Conservation (phyloP, 1,284 basidiomycete genomes). For the Polyporus tsugae region DNA sequence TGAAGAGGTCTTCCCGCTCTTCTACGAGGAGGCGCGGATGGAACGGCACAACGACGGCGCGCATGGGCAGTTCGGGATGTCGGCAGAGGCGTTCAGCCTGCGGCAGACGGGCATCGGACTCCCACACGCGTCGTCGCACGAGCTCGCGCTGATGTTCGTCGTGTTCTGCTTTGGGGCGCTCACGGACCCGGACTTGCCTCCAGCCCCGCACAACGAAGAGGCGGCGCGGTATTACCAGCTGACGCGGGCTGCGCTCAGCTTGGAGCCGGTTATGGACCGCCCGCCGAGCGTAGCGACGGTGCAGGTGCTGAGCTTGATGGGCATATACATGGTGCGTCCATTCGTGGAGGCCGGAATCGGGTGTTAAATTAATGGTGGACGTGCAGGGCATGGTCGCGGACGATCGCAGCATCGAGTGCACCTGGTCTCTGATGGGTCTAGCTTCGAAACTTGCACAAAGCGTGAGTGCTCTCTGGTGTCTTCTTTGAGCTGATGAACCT, state of each 20-base stretch:
- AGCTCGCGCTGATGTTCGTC: constrained; percentile 63
- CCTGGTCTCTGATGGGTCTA: constrained; percentile 46
- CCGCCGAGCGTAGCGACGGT: constrained; percentile 74
- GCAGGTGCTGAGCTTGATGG: constrained; percentile 71
- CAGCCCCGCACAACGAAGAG: constrained; percentile 63
- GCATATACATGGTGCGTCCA: constrained; percentile 62
- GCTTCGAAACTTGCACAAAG: constrained; percentile 46
- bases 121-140: constrained; percentile 50
- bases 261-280: constrained; percentile 71
- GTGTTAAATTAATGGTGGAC: neutral
- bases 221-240: constrained; percentile 66
- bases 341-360: constrained; percentile 23
- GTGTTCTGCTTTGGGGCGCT: constrained; percentile 68
- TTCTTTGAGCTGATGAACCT: no score
- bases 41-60: constrained; percentile 9
- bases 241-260: constrained; percentile 65
- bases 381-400: constrained; percentile 42
- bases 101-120: constrained; percentile 27
- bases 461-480: constrained; percentile 36
- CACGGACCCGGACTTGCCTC: constrained; percentile 66
- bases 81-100: constrained; percentile 34
- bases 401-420: constrained; percentile 48
- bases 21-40: constrained; percentile 58
- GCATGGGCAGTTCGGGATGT: constrained; percentile 19
- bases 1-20: constrained; percentile 72